Conservation (phyloP, 257 asterid species). For the Prunella vulgaris region DNA sequence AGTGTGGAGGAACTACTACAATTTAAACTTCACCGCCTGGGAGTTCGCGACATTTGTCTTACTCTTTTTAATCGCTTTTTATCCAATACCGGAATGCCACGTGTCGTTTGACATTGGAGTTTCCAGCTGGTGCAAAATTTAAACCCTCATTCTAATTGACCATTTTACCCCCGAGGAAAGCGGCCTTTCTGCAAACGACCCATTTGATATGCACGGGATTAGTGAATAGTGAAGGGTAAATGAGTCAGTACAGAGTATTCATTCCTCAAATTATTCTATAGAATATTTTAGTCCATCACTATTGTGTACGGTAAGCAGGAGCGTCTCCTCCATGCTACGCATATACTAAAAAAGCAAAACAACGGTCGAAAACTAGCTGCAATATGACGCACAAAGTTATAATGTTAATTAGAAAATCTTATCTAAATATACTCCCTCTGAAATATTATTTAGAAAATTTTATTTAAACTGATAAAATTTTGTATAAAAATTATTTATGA, state of each 20-base stretch:
- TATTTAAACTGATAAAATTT: no score
- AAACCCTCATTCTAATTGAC: constrained; percentile 17
- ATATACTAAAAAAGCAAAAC: not conserved
- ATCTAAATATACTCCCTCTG: no score
- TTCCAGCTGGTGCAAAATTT: constrained; percentile 18
- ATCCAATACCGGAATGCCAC: constrained; percentile 23
- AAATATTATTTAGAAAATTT: no score
- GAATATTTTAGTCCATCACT: not conserved
- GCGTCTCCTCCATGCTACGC: constrained; percentile 24
- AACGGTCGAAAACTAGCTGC: constrained; percentile 36
- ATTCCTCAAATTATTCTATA: not conserved
- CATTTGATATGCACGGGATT: not conserved
- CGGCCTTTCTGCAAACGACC: not conserved
- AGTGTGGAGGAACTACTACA: constrained; percentile 12
- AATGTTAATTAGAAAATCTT: not conserved
- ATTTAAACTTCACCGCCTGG: constrained; percentile 32
- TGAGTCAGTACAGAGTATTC: not conserved
- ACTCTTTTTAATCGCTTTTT: not conserved
- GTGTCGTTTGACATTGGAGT: constrained; percentile 10
- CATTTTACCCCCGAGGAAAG: not conserved
- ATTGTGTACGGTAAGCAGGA: constrained; percentile 22
- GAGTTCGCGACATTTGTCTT: constrained; percentile 23
- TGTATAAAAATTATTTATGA: no score
- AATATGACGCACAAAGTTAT: not conserved
- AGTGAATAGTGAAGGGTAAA: constrained; percentile 1